phyloP scores from a whole-genome alignment of 2,329 filamentous ascomycete species.

The Ceratocystiopsis brevicomis region DNA sequence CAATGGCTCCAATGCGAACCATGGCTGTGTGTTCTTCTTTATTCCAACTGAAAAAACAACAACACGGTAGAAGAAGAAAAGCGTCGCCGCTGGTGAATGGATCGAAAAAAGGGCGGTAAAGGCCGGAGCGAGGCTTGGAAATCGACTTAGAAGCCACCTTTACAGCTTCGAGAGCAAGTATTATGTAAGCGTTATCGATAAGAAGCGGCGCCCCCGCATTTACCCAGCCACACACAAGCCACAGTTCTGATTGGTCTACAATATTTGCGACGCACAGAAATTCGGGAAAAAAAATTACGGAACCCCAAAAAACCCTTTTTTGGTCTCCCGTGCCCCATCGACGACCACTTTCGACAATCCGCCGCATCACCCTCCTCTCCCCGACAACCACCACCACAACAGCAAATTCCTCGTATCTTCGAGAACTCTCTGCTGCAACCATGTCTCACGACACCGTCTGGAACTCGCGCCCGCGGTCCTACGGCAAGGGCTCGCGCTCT shows the following conservation, averaged over 20 bases:
- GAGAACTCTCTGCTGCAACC: constrained; percentile 13
- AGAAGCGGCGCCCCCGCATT: neutral
- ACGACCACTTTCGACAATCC: neutral
- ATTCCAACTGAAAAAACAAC: too few species aligned
- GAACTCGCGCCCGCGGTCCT: constrained; percentile 93
- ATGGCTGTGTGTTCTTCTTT: constrained; percentile 17
- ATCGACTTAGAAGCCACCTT: constrained; percentile 7
- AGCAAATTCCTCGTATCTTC: neutral
- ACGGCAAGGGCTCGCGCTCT: constrained; percentile 87
- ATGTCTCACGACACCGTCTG: constrained; percentile 85
- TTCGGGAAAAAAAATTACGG: constrained; percentile 2
- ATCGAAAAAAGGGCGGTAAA: neutral
- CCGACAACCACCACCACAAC: constrained; percentile 1
- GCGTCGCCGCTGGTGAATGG: neutral
- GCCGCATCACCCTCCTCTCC: neutral
- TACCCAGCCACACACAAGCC: neutral
- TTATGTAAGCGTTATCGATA: constrained; percentile 4
- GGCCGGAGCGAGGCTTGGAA: constrained; percentile 3
- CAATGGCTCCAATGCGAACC: constrained; percentile 41
- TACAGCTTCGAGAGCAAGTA: constrained; percentile 5
- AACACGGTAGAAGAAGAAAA: neutral
- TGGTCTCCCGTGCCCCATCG: neutral
- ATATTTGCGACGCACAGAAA: constrained; percentile 7
- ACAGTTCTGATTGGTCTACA: constrained; percentile 1
- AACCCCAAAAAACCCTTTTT: constrained; percentile 2